phyloP scores from a whole-genome alignment of 768 basidiomycete species.

The Collybiopsis luxurians region DNA sequence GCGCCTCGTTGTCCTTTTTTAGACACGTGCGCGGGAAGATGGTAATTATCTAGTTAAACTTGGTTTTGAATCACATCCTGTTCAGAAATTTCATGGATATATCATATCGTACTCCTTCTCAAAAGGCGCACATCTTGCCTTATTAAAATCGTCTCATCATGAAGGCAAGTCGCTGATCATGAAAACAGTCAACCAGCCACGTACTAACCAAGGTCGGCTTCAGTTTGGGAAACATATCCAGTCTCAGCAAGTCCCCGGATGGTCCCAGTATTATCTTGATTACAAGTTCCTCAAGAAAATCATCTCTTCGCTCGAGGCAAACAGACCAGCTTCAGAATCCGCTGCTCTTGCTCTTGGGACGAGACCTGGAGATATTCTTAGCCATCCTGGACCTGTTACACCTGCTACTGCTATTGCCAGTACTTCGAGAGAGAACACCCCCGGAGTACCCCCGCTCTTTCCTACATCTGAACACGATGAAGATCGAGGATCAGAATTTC shows the following conservation, averaged over 20 bases:
- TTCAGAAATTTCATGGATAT: conserved; percentile 8
- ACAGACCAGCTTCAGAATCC: conserved; percentile 88
- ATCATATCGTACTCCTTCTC: conserved; percentile 2
- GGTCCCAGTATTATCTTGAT: conserved; percentile 94
- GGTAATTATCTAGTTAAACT: neutral
- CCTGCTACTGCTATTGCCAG: conserved; percentile 26
- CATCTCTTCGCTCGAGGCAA: conserved; percentile 89
- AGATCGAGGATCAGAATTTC: conserved; percentile 81
- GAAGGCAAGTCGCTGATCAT: conserved; percentile 11
- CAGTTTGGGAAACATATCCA: conserved; percentile 99
- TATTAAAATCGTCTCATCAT: neutral
- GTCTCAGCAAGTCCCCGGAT: conserved; percentile 94
- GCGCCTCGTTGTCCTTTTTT: neutral
- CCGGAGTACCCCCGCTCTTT: conserved; percentile 55
- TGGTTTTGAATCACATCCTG: no score
- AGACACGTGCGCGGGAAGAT: conserved; percentile 7
- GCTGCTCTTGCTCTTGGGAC: conserved; percentile 82
- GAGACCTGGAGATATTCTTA: conserved; percentile 58
- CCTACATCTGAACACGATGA: conserved; percentile 62
- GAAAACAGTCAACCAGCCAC: no score
- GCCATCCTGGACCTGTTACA: conserved; percentile 28
- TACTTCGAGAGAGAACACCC: conserved; percentile 34
- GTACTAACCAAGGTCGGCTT: no score
- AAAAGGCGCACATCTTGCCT: conserved; percentile 7
- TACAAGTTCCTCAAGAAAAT: conserved; percentile 99